Conservation (phyloP, 768 basidiomycete species). For the Boletus coccyginus region DNA sequence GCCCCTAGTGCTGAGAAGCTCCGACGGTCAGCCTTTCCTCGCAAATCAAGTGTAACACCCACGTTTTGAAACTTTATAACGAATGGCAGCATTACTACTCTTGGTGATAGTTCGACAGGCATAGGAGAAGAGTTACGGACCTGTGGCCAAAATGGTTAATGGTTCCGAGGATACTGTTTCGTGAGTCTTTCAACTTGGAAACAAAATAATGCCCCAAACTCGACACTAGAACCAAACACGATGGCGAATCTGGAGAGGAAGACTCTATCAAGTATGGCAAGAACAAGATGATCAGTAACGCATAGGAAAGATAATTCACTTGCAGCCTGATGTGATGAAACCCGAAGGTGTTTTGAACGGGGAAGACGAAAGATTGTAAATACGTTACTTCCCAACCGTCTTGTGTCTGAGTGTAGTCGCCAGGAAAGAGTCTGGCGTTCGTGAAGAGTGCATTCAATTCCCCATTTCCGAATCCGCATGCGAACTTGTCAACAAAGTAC, state of each 20-base stretch:
- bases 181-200: conserved; percentile 1
- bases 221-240: conserved; percentile 30
- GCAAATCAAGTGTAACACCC: background rate
- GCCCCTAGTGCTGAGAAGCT: conserved; percentile 27
- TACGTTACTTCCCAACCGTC: conserved; percentile 52
- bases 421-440: conserved; percentile 27
- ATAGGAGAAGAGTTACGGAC: conserved; percentile 10
- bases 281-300: conserved; percentile 32
- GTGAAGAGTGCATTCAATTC: conserved; percentile 31
- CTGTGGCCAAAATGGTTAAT: conserved; percentile 24
- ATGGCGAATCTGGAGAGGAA: conserved; percentile 18
- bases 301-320: conserved; percentile 35
- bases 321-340: conserved; percentile 29
- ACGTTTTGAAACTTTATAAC: conserved; percentile 29
- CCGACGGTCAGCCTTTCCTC: background rate
- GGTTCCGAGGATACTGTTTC: conserved; percentile 21
- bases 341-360: background rate
- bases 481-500: conserved; percentile 31
- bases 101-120: background rate
- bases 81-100: conserved; percentile 5
- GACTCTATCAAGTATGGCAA: conserved; percentile 33
- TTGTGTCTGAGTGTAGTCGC: conserved; percentile 26
- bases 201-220: conserved; percentile 28
- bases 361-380: background rate
- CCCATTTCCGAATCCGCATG: conserved; percentile 12